Percentiles rank a stretch among this genome's conserved stretches.
Conservation (phyloP, 2,329 filamentous ascomycete genomes). For the Anisogramma anomala region DNA sequence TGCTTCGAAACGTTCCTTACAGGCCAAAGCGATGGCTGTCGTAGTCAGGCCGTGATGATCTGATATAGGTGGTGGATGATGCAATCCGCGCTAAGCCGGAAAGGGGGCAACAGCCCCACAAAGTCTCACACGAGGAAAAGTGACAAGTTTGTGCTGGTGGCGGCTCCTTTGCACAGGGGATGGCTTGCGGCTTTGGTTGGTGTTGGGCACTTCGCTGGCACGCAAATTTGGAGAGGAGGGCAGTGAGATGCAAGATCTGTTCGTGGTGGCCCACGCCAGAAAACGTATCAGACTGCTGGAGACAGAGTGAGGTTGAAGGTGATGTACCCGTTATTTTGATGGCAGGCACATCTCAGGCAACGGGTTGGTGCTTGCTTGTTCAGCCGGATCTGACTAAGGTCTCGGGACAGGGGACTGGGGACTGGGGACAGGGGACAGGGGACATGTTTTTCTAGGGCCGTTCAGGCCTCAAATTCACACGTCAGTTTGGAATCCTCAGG, state of each 20-base stretch:
- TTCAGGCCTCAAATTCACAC: no score
- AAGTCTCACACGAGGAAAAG: constrained; percentile 12
- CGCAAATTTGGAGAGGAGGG: constrained; percentile 1
- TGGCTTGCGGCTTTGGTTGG: constrained; percentile 2
- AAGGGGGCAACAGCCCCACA: not conserved
- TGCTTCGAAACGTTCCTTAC: constrained; percentile 4
- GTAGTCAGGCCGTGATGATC: constrained; percentile 4
- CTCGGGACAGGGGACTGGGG: no score
- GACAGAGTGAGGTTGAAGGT: constrained; percentile 5
- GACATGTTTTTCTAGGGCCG: no score
- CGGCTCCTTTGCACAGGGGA: constrained; percentile 2
- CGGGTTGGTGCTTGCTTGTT: not conserved
- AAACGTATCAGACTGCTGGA: not conserved
- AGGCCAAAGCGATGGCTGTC: constrained; percentile 11
- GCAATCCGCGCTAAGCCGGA: constrained; percentile 38
- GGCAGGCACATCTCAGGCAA: no score
- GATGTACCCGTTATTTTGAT: constrained; percentile 3
- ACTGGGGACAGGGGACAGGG: no score
- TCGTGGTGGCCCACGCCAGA: not conserved
- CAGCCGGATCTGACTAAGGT: not conserved
- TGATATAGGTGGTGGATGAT: constrained; percentile 28
- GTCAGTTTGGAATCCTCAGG: no score
- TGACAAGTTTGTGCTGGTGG: constrained; percentile 7
- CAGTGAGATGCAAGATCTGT: constrained; percentile 2
- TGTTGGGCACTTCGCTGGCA: constrained; percentile 2